Evolutionary conservation across 2,329 filamentous ascomycete species (phyloP).

Genomic region (Colletotrichum gloeosporioides): DNA sequence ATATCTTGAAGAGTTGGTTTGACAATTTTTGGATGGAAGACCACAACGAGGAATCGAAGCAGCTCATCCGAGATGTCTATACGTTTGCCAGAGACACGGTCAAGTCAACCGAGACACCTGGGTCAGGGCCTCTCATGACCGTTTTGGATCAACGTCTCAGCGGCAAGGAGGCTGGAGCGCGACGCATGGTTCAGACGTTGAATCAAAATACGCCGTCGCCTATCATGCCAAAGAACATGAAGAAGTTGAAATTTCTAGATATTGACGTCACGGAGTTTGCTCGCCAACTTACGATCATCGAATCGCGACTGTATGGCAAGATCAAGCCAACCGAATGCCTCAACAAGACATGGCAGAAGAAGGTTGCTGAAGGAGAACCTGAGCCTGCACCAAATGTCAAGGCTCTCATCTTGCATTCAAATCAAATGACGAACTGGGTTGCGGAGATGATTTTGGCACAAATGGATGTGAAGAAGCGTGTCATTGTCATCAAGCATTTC

Average conservation of each 20-base stretch:
- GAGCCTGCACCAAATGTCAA: constrained; percentile 95
- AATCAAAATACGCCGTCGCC: constrained; percentile 83
- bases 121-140: constrained; percentile 82
- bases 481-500: constrained; percentile 98
- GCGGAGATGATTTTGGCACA: constrained; percentile 98
- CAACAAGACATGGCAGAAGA: constrained; percentile 99
- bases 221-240: constrained; percentile 98
- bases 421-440: constrained; percentile 99
- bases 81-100: constrained; percentile 91
- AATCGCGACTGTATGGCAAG: constrained; percentile 92
- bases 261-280: constrained; percentile 97
- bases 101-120: constrained; percentile 91
- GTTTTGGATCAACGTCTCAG: constrained; percentile 87
- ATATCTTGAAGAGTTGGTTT: constrained; percentile 98
- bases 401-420: constrained; percentile 94
- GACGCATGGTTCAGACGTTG: constrained; percentile 85
- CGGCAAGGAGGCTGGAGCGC: constrained; percentile 85
- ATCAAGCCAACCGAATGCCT: constrained; percentile 95
- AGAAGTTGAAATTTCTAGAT: constrained; percentile 97
- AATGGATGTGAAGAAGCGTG: constrained; percentile 91
- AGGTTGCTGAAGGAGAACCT: constrained; percentile 78
- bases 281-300: constrained; percentile 96
- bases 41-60: constrained; percentile 80
- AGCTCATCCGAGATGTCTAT: constrained; percentile 87
- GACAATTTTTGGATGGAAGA: constrained; percentile 99